These are phyloP conservation scores for Elsinoe australis DNA, from an alignment of 2,329 filamentous ascomycete genomes.

Conservation along the genomic window DNA sequence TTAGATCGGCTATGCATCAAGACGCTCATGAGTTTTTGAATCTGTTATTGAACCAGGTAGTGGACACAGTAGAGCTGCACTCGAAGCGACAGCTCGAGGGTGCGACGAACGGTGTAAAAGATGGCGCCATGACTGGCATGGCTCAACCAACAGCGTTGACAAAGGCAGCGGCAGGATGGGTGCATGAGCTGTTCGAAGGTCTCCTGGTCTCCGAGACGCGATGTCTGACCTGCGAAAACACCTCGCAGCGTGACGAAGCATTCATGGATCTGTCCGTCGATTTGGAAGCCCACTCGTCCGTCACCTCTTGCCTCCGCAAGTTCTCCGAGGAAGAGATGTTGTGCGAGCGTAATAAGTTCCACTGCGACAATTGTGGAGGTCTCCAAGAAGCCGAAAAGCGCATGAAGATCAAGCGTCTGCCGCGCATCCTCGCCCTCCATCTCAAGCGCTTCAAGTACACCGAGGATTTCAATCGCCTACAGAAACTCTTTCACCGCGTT, in stretches of 20 bases:
- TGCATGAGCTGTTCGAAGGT: constrained; percentile 94
- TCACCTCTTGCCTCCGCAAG: constrained; percentile 88
- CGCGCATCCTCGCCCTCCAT: constrained; percentile 84
- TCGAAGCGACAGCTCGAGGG: constrained; percentile 48
- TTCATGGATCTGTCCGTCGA: constrained; percentile 96
- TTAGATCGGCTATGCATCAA: constrained; percentile 93
- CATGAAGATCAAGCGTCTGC: constrained; percentile 96
- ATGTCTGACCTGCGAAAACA: constrained; percentile 91
- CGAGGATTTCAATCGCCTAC: constrained; percentile 83
- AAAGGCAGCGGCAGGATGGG: constrained; percentile 55
- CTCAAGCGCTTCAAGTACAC: constrained; percentile 98
- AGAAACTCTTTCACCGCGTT: constrained; percentile 94
- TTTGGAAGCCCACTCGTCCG: constrained; percentile 87
- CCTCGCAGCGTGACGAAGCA: constrained; percentile 88
- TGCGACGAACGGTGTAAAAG: constrained; percentile 21
- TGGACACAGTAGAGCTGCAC: constrained; percentile 86
- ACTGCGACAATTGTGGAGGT: constrained; percentile 94
- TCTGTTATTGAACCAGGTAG: constrained; percentile 88
- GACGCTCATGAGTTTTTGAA: constrained; percentile 97
- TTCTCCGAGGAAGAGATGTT: constrained; percentile 99
- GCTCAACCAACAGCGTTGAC: constrained; percentile 27
- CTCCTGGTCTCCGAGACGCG: constrained; percentile 91
- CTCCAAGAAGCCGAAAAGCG: constrained; percentile 96
- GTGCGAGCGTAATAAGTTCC: constrained; percentile 96
- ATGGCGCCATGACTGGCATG: constrained; percentile 22